Evolutionary conservation across 83 land plant genomes (phyloP).

Genomic region (Thuja plicata): DNA sequence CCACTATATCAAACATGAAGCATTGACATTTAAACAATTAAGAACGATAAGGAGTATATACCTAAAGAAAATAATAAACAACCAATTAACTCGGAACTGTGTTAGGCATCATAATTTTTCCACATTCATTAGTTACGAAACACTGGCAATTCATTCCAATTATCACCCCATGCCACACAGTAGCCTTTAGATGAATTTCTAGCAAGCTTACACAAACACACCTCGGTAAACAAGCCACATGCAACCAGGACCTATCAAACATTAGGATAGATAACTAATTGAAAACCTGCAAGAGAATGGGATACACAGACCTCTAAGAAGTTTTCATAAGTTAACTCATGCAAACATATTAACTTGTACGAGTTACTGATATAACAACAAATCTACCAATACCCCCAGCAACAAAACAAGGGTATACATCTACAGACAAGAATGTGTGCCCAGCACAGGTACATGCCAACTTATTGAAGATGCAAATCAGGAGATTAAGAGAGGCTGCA

Average conservation of each 20-base stretch:
- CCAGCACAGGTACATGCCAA: background rate
- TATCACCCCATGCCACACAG: background rate
- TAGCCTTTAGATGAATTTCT: background rate
- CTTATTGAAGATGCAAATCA: background rate
- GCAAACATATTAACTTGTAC: background rate
- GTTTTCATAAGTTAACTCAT: background rate
- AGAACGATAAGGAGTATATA: background rate
- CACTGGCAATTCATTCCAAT: background rate
- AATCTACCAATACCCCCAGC: background rate
- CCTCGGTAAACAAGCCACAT: background rate
- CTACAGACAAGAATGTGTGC: background rate
- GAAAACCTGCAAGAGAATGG: background rate
- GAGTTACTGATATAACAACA: background rate
- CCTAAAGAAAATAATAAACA: background rate
- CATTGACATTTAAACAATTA: background rate
- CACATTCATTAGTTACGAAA: background rate
- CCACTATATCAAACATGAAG: background rate
- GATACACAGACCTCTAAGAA: background rate
- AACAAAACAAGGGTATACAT: background rate
- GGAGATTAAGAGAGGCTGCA: background rate
- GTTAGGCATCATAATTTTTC: background rate
- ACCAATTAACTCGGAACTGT: background rate
- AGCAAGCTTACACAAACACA: background rate
- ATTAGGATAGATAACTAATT: background rate
- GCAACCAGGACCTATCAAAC: background rate